These are phyloP conservation scores for Galerina marginata DNA, from an alignment of 768 basidiomycete genomes.

Conservation along the genomic window DNA sequence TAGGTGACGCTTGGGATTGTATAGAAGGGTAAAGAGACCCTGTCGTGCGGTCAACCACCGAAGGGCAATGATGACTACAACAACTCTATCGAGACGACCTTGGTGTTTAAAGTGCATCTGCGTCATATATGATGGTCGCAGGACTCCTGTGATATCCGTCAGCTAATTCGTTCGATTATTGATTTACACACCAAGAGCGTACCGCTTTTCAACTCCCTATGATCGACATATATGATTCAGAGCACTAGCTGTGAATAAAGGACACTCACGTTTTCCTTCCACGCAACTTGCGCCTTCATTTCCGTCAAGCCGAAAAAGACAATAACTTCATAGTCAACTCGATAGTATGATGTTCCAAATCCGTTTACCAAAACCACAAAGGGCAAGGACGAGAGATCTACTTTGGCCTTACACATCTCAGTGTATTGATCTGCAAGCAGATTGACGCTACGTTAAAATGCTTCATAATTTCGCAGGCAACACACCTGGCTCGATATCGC, in stretches of 20 bases:
- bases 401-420: too few species aligned
- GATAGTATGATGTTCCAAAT: constrained; percentile 22
- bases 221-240: not conserved
- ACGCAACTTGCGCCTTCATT: constrained; percentile 48
- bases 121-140: constrained; percentile 32
- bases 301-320: constrained; percentile 53
- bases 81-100: not conserved
- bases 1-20: too few species aligned
- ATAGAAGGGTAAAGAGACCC: too few species aligned
- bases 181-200: not conserved
- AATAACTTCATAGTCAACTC: constrained; percentile 37
- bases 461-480: too few species aligned
- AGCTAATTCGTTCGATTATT: not conserved
- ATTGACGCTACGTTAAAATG: too few species aligned
- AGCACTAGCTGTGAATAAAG: not conserved
- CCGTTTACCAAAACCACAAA: too few species aligned
- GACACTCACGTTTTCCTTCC: constrained; percentile 46
- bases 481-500: too few species aligned
- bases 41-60: not conserved
- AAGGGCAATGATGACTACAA: not conserved
- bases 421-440: too few species aligned
- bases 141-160: constrained; percentile 9
- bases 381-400: too few species aligned
- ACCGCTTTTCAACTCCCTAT: constrained; percentile 44
- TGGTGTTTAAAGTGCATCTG: not conserved